Evolutionary conservation across 768 basidiomycete species (phyloP).

Genomic region (Suillus placidus): DNA sequence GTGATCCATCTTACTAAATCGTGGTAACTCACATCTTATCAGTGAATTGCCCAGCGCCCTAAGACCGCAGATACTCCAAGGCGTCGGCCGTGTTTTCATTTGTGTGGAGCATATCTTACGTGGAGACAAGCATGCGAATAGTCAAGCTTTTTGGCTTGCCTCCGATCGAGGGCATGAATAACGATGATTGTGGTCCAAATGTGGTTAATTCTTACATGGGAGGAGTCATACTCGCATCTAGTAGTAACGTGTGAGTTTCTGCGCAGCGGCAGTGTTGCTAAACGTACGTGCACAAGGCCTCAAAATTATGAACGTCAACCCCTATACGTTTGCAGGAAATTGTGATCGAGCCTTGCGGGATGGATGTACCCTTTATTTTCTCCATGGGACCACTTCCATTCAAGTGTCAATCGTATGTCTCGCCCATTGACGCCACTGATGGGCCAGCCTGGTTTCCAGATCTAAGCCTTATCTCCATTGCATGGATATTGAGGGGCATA

Average conservation of each 20-base stretch:
- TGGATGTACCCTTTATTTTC: neutral
- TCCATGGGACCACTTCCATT: neutral
- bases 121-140: neutral
- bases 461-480: neutral
- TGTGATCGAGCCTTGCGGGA: conserved; percentile 1
- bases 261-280: neutral
- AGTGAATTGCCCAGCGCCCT: neutral
- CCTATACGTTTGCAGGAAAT: conserved; percentile 1
- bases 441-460: neutral
- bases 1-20: conserved; percentile 6
- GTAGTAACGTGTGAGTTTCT: conserved; percentile 1
- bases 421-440: neutral
- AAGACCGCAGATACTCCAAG: neutral
- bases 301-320: neutral
- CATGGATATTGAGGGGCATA: neutral
- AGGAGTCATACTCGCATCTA: neutral
- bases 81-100: neutral
- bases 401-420: neutral
- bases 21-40: conserved; percentile 6
- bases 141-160: conserved; percentile 7
- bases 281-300: conserved; percentile 1
- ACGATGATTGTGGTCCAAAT: neutral
- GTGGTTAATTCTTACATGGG: neutral
- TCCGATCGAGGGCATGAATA: neutral
- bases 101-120: neutral